These are phyloP conservation scores for Abelmoschus esculentus DNA, from an alignment of 345 rosid species.

Conservation along the genomic window DNA sequence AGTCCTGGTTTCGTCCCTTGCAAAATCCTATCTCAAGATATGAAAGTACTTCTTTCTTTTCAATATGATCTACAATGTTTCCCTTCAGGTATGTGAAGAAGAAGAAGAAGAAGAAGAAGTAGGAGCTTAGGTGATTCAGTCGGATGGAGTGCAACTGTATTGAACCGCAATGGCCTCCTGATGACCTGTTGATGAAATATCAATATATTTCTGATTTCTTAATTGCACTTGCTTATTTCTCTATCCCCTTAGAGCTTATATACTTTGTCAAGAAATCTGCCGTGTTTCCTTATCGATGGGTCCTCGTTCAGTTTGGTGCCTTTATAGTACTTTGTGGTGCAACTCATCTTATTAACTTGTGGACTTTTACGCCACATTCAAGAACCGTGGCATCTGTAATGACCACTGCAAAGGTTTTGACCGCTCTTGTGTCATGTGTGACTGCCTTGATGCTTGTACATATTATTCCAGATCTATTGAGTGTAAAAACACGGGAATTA, in stretches of 20 bases:
- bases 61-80: no score
- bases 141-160: conserved; percentile 86
- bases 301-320: conserved; percentile 98
- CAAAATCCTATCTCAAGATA: no score
- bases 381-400: conserved; percentile 77
- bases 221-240: conserved; percentile 93
- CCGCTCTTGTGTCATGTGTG: conserved; percentile 87
- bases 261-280: conserved; percentile 97
- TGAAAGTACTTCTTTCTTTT: no score
- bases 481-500: conserved; percentile 84
- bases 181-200: conserved; percentile 83
- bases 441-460: conserved; percentile 98
- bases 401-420: conserved; percentile 70
- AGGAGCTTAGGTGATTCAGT: conserved; percentile 11
- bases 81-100: conserved; percentile 24
- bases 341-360: conserved; percentile 85
- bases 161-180: conserved; percentile 95
- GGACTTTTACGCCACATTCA: conserved; percentile 74
- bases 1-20: no score
- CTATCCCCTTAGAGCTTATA: conserved; percentile 90
- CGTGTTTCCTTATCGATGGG: conserved; percentile 93
- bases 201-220: conserved; percentile 98
- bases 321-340: conserved; percentile 99
- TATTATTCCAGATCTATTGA: conserved; percentile 85
- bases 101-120: conserved; percentile 14